phyloP scores from a whole-genome alignment of 257 asterid genomes.

The Henckelia pumila region DNA sequence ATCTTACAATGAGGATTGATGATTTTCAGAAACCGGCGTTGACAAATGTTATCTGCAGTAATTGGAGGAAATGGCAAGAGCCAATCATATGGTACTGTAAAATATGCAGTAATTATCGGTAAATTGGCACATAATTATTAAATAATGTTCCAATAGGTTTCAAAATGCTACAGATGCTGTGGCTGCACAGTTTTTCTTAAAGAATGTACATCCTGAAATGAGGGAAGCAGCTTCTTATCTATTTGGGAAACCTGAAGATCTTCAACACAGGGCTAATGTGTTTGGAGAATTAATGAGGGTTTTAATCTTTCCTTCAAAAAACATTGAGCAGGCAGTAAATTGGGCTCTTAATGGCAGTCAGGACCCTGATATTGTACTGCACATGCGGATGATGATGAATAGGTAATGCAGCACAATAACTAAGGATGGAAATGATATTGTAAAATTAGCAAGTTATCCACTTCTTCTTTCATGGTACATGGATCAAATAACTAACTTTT shows the following conservation, averaged over 20 bases:
- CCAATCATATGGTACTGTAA: slow-evolving; percentile 82
- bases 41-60: slow-evolving; percentile 79
- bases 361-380: slow-evolving; percentile 88
- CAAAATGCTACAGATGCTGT: slow-evolving; percentile 97
- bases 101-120: slow-evolving; percentile 6
- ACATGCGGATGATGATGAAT: slow-evolving; percentile 98
- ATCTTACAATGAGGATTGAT: slow-evolving; percentile 79
- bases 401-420: slow-evolving; percentile 44
- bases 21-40: slow-evolving; percentile 84
- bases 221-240: slow-evolving; percentile 70
- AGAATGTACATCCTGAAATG: slow-evolving; percentile 74
- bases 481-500: slow-evolving; percentile 10
- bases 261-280: slow-evolving; percentile 75
- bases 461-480: background rate
- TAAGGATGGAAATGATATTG: slow-evolving; percentile 8
- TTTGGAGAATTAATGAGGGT: slow-evolving; percentile 95
- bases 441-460: background rate
- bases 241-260: slow-evolving; percentile 72
- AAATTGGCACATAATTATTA: slow-evolving; percentile 14
- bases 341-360: slow-evolving; percentile 70
- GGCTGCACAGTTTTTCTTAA: slow-evolving; percentile 91
- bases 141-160: slow-evolving; percentile 54
- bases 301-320: slow-evolving; percentile 74
- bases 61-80: slow-evolving; percentile 85
- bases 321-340: slow-evolving; percentile 58